A percentile compares a stretch with the other conserved stretches of the same genome.
phyloP scores from a whole-genome alignment of 148 eudicot species.

The Rheum nobile region DNA sequence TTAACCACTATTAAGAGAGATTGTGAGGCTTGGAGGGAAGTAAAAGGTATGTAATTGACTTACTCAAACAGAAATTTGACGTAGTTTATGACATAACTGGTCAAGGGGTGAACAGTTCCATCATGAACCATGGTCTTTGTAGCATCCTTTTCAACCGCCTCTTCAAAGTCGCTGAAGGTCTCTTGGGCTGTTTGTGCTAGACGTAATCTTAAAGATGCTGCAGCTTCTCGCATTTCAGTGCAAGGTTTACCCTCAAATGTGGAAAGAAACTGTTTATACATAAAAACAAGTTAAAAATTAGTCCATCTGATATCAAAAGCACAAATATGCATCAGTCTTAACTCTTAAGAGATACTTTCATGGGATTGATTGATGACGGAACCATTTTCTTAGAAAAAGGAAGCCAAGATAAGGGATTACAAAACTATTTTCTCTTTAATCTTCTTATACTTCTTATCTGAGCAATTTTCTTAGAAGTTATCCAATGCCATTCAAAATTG shows the following conservation, averaged over 20 bases:
- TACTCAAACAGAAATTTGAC: conserved; percentile 98
- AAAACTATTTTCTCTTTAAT: not conserved
- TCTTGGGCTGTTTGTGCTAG: conserved; percentile 90
- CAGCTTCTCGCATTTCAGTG: conserved; percentile 65
- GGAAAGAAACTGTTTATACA: conserved; percentile 37
- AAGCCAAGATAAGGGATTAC: not conserved
- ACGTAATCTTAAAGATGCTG: conserved; percentile 51
- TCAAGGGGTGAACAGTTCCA: conserved; percentile 97
- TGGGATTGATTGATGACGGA: no score
- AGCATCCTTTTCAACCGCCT: conserved; percentile 92
- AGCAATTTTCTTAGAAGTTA: not conserved
- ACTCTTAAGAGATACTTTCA: not conserved
- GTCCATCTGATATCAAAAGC: no score
- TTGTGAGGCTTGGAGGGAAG: not conserved
- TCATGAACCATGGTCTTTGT: conserved; percentile 91
- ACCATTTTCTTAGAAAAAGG: not conserved
- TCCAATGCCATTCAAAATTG: not conserved
- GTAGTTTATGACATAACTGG: conserved; percentile 95
- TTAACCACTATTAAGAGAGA: not conserved
- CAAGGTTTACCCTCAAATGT: conserved; percentile 65
- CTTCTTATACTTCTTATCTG: no score
- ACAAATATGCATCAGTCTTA: no score
- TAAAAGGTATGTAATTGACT: conserved; percentile 13
- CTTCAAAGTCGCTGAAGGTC: conserved; percentile 8
- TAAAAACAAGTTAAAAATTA: no score